Evolutionary conservation across 257 asterid species (phyloP).

Genomic region (Fraxinus anomala): DNA sequence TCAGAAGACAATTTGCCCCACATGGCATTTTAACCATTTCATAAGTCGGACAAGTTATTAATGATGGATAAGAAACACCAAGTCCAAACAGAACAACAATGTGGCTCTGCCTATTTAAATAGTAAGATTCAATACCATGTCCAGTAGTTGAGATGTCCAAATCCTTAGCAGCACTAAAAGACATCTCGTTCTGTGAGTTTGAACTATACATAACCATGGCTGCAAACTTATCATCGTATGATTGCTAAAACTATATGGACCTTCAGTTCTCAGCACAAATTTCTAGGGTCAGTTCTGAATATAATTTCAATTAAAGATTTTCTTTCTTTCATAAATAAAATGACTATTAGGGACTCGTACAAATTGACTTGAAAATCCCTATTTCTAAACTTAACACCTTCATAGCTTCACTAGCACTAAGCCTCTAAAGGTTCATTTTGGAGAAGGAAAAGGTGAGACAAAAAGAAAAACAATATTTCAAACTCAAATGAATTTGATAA

Average conservation of each 20-base stretch:
- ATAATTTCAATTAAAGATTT: not conserved
- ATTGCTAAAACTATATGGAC: not conserved
- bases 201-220: not conserved
- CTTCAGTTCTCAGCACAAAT: not conserved
- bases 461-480: not conserved
- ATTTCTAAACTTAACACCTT: not conserved
- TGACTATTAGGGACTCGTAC: not conserved
- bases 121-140: not conserved
- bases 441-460: not conserved
- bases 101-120: not conserved
- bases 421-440: not conserved
- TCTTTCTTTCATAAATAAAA: not conserved
- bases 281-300: not conserved
- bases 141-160: not conserved
- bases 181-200: not conserved
- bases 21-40: not conserved
- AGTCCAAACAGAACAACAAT: not conserved
- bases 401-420: not conserved
- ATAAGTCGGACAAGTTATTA: not conserved
- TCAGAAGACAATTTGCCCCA: not conserved
- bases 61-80: not conserved
- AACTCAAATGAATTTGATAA: not conserved
- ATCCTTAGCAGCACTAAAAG: slow-evolving; percentile 2
- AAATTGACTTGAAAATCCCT: not conserved
- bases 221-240: not conserved